Evolutionary conservation across 1,284 basidiomycete genomes (phyloP).

Genomic region (Xerocomus nothofagi): DNA sequence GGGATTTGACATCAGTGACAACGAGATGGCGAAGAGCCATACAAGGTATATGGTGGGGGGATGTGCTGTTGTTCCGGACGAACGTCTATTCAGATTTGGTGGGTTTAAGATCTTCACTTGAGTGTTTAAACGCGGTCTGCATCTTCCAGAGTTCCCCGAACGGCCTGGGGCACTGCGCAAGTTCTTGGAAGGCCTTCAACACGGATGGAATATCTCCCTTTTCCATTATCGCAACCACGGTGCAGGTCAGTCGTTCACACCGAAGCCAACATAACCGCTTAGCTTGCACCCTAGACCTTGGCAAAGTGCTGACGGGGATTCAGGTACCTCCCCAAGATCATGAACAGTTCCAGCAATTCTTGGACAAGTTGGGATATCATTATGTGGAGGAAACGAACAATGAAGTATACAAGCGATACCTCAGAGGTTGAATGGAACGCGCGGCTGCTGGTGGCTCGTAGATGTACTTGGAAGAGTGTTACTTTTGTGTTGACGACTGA

Average conservation of each 20-base stretch:
- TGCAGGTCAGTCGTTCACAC: slow-evolving; percentile 58
- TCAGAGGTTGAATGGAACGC: slow-evolving; percentile 35
- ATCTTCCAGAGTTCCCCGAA: slow-evolving; percentile 88
- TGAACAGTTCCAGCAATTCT: slow-evolving; percentile 70
- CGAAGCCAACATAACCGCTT: slow-evolving; percentile 7
- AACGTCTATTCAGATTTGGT: slow-evolving; percentile 95
- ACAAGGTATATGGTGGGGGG: slow-evolving; percentile 95
- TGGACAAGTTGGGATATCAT: slow-evolving; percentile 79
- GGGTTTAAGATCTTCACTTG: slow-evolving; percentile 30
- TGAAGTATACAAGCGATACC: slow-evolving; percentile 79
- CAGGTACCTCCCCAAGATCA: slow-evolving; percentile 79
- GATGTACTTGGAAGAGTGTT: neutral
- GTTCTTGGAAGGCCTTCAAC: slow-evolving; percentile 82
- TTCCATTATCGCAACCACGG: slow-evolving; percentile 99
- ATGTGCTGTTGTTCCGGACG: slow-evolving; percentile 71
- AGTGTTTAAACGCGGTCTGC: neutral
- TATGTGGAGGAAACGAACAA: slow-evolving; percentile 96
- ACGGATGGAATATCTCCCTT: slow-evolving; percentile 92
- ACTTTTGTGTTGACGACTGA: neutral
- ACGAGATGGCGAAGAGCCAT: slow-evolving; percentile 96
- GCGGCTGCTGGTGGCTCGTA: neutral
- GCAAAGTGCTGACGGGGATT: slow-evolving; percentile 90
- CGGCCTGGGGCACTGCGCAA: slow-evolving; percentile 88
- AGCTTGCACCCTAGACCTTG: slow-evolving; percentile 64
- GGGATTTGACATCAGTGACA: slow-evolving; percentile 87